A percentile compares a stretch with the other conserved stretches of the same genome.
phyloP scores from a whole-genome alignment of 2,329 filamentous ascomycete genomes.

The Hymenoscyphus scutula region DNA sequence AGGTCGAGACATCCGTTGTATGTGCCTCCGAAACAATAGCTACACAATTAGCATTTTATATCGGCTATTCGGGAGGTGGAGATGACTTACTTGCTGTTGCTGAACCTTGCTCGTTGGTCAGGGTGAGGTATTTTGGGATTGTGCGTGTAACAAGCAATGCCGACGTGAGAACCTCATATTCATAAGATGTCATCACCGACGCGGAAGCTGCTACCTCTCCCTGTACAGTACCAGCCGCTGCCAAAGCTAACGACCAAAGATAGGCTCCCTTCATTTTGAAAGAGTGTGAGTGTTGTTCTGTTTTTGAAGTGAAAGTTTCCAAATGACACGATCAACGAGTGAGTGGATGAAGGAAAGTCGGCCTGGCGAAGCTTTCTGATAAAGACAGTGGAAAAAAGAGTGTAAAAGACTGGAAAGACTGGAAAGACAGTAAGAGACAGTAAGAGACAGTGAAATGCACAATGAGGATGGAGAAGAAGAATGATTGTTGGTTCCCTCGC shows the following conservation, averaged over 20 bases:
- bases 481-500: neutral
- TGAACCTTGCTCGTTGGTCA: conserved; percentile 2
- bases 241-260: conserved; percentile 9
- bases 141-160: neutral
- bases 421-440: conserved; percentile 4
- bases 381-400: neutral
- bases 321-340: conserved; percentile 7
- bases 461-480: neutral
- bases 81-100: conserved; percentile 11
- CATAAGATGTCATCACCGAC: conserved; percentile 3
- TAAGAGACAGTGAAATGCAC: neutral
- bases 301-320: neutral
- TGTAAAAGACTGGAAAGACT: neutral
- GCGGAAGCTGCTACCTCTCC: neutral
- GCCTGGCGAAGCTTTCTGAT: neutral
- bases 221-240: neutral
- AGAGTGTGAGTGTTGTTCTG: conserved; percentile 5
- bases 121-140: conserved; percentile 2
- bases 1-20: neutral
- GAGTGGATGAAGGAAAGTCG: conserved; percentile 1
- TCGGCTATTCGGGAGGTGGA: neutral
- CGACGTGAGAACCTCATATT: conserved; percentile 6
- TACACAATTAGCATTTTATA: neutral
- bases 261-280: conserved; percentile 12
- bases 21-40: neutral